Evolutionary conservation across 1,139 yeast genomes (phyloP).

Genomic region (Suhomyces anneliseae): DNA sequence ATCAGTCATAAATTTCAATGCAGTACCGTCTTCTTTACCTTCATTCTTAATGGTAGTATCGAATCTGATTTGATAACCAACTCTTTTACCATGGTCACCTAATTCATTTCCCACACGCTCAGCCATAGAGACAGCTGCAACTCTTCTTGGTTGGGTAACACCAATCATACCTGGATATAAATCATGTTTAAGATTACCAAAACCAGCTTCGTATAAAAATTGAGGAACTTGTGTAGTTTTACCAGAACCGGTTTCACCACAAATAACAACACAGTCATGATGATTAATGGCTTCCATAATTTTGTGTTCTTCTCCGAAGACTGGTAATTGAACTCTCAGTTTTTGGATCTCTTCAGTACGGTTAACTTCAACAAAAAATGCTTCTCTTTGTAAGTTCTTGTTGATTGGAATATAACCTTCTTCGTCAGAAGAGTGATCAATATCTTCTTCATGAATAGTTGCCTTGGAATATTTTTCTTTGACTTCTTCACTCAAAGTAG

Average conservation of each 20-base stretch:
- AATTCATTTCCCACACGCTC: constrained; percentile 80
- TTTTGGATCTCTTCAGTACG: constrained; percentile 66
- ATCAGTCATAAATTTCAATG: constrained; percentile 95
- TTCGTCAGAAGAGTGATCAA: constrained; percentile 58
- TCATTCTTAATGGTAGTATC: constrained; percentile 69
- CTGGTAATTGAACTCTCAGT: constrained; percentile 76
- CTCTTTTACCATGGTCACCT: constrained; percentile 74
- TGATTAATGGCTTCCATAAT: constrained; percentile 96
- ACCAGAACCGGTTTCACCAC: constrained; percentile 93
- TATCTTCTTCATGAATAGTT: constrained; percentile 58
- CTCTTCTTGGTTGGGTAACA: constrained; percentile 95
- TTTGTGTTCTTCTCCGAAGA: constrained; percentile 84
- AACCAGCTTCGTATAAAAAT: constrained; percentile 83
- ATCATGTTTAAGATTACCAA: constrained; percentile 63
- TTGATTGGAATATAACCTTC: constrained; percentile 59
- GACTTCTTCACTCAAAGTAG: constrained; percentile 52
- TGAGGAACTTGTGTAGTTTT: constrained; percentile 80
- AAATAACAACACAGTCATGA: constrained; percentile 84
- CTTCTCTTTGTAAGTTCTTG: constrained; percentile 54
- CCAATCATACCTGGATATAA: constrained; percentile 88
- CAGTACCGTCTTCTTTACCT: constrained; percentile 55
- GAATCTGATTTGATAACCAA: constrained; percentile 90
- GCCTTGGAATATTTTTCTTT: constrained; percentile 43
- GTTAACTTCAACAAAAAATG: constrained; percentile 66
- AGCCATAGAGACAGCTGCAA: constrained; percentile 98